These are phyloP conservation scores for Pyrenophora graminea DNA, from an alignment of 2,329 filamentous ascomycete genomes.

Conservation along the genomic window DNA sequence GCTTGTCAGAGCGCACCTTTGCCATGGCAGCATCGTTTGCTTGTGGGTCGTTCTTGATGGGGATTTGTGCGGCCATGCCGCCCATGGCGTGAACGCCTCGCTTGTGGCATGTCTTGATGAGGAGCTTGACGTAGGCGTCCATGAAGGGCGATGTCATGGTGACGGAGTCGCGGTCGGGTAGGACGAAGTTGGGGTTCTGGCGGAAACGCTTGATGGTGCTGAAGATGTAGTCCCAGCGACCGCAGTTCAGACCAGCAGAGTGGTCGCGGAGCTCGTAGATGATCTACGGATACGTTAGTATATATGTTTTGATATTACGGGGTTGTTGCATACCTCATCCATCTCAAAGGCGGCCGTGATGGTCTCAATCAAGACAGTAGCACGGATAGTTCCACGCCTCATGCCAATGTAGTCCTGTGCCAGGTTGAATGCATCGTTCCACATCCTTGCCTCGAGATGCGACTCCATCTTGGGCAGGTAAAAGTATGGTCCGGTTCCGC, in stretches of 20 bases:
- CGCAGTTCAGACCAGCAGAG: slow-evolving; percentile 95
- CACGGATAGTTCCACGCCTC: slow-evolving; percentile 87
- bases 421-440: slow-evolving; percentile 98
- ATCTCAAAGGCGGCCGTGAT: slow-evolving; percentile 98
- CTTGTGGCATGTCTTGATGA: slow-evolving; percentile 97
- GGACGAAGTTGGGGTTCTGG: slow-evolving; percentile 87
- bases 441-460: slow-evolving; percentile 92
- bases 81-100: slow-evolving; percentile 98
- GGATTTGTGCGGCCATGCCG: slow-evolving; percentile 98
- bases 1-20: slow-evolving; percentile 89
- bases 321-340: slow-evolving; percentile 69
- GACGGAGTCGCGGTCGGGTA: slow-evolving; percentile 86
- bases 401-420: slow-evolving; percentile 92
- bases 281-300: slow-evolving; percentile 59
- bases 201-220: slow-evolving; percentile 99
- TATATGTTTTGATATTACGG: not conserved
- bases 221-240: slow-evolving; percentile 99
- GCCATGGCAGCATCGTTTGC: slow-evolving; percentile 97
- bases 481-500: slow-evolving; percentile 91
- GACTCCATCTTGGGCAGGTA: slow-evolving; percentile 99
- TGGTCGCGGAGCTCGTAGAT: slow-evolving; percentile 99
- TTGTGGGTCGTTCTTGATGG: slow-evolving; percentile 90
- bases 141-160: slow-evolving; percentile 99
- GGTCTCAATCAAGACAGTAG: slow-evolving; percentile 95
- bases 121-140: slow-evolving; percentile 93